A percentile compares a stretch with the other conserved stretches of the same genome.
These are phyloP conservation scores for Groenewaldozyma auringiensis DNA, from an alignment of 1,139 yeast species.

Conservation along the genomic window DNA sequence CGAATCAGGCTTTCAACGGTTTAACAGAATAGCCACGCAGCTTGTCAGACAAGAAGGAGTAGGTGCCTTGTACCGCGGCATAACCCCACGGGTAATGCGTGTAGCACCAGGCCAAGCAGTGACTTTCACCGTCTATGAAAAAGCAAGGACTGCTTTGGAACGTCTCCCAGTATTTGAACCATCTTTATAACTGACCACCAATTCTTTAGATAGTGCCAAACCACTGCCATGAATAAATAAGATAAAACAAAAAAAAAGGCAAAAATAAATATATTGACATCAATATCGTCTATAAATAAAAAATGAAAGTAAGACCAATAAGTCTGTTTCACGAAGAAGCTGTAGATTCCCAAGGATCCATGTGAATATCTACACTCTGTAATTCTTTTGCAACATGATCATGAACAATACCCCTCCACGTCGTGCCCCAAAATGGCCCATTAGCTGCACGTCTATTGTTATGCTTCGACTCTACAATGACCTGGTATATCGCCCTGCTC, in stretches of 20 bases:
- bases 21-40: constrained; percentile 70
- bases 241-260: too few species aligned
- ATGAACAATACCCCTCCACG: background rate
- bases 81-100: constrained; percentile 97
- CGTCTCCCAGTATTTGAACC: constrained; percentile 33
- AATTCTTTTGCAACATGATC: background rate
- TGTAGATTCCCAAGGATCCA: constrained; percentile 6
- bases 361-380: constrained; percentile 12
- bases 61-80: constrained; percentile 87
- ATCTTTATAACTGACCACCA: background rate
- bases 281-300: background rate
- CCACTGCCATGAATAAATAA: too few species aligned
- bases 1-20: constrained; percentile 69
- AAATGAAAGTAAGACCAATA: background rate
- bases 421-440: background rate
- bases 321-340: background rate
- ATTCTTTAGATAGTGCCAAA: too few species aligned
- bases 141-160: constrained; percentile 64
- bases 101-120: constrained; percentile 99
- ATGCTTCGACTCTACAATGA: constrained; percentile 19
- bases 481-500: constrained; percentile 35
- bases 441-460: background rate
- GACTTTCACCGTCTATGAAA: constrained; percentile 93
- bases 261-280: background rate
- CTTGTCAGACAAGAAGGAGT: constrained; percentile 85